A percentile compares a stretch with the other conserved stretches of the same genome.
phyloP scores from a whole-genome alignment of 257 asterid species.

The Fraxinus quadrangulata region DNA sequence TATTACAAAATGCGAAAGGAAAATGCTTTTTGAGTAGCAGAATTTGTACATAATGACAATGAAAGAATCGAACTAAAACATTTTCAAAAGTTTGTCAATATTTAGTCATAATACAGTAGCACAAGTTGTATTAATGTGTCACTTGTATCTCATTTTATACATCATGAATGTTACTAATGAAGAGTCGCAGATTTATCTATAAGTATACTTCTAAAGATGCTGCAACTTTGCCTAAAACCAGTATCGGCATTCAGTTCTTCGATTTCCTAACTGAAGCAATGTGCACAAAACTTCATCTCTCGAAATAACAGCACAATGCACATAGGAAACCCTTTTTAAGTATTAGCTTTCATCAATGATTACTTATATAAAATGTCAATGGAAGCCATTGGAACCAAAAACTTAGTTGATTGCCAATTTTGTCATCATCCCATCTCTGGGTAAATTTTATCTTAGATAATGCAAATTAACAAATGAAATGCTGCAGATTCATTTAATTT shows the following conservation, averaged over 20 bases:
- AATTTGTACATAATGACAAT: background rate
- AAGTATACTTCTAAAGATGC: background rate
- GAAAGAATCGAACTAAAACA: background rate
- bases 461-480: background rate
- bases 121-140: background rate
- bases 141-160: background rate
- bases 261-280: background rate
- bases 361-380: background rate
- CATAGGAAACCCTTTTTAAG: background rate
- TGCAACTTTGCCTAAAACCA: background rate
- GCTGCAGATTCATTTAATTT: background rate
- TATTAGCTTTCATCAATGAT: background rate
- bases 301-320: background rate
- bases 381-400: background rate
- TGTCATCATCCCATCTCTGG: background rate
- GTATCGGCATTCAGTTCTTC: background rate
- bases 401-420: background rate
- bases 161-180: background rate
- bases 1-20: background rate
- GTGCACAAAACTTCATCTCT: background rate
- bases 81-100: background rate
- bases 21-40: background rate
- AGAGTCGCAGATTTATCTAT: background rate
- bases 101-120: background rate
- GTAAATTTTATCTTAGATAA: background rate